Evolutionary conservation across 345 rosid genomes (phyloP).

Genomic region (Eucalyptus tenuipes): DNA sequence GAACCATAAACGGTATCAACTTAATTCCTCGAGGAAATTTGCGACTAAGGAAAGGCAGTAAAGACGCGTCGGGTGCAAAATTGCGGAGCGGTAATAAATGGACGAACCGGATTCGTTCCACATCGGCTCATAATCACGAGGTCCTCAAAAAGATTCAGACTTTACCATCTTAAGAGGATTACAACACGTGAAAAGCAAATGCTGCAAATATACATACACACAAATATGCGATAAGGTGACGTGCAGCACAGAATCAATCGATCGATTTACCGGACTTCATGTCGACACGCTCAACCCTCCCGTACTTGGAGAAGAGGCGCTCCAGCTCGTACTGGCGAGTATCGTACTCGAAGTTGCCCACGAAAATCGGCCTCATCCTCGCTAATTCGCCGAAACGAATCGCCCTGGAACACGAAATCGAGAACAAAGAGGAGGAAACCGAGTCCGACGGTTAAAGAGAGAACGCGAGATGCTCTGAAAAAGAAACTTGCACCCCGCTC

Average conservation of each 20-base stretch:
- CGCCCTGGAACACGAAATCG: background rate
- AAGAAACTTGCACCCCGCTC: background rate
- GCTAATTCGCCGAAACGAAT: background rate
- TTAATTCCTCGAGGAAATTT: background rate
- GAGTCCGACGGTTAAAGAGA: background rate
- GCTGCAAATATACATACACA: background rate
- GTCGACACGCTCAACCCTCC: constrained; percentile 74
- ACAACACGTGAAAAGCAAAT: background rate
- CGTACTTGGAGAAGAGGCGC: constrained; percentile 58
- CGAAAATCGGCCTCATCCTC: constrained; percentile 56
- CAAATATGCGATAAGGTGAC: background rate
- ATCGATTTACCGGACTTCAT: constrained; percentile 70
- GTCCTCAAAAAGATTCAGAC: background rate
- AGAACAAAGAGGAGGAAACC: background rate
- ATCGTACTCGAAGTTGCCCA: constrained; percentile 72
- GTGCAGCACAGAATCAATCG: background rate
- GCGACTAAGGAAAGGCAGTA: background rate
- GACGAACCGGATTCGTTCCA: background rate
- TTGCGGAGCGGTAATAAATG: background rate
- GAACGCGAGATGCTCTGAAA: background rate
- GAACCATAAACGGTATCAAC: background rate
- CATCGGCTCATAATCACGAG: background rate
- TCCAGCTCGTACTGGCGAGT: constrained; percentile 79
- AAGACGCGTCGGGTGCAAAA: background rate
- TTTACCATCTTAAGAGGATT: background rate